Evolutionary conservation across 208 protist species (phyloP).

Genomic region (Crithidia fasciculata): DNA sequence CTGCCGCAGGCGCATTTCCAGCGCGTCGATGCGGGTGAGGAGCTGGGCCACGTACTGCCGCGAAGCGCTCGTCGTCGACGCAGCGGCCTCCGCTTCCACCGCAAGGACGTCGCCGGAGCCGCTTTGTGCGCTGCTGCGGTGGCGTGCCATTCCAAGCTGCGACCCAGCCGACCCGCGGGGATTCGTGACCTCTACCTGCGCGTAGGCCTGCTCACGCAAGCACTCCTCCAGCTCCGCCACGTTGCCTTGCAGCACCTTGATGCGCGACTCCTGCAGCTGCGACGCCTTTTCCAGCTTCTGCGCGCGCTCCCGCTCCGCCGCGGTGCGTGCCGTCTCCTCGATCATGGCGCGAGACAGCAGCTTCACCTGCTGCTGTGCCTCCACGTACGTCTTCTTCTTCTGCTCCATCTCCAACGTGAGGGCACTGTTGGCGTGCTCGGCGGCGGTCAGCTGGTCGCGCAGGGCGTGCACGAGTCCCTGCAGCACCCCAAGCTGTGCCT

Average conservation of each 20-base stretch:
- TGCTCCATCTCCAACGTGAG: slow-evolving; percentile 61
- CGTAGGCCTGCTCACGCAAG: slow-evolving; percentile 41
- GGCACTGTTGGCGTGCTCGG: slow-evolving; percentile 70
- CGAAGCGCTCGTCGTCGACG: background rate
- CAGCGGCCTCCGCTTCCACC: background rate
- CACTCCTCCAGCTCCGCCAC: slow-evolving; percentile 66
- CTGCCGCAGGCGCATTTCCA: slow-evolving; percentile 33
- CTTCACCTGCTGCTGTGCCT: slow-evolving; percentile 67
- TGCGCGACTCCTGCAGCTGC: slow-evolving; percentile 62
- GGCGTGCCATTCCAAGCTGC: background rate
- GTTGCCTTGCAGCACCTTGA: slow-evolving; percentile 71
- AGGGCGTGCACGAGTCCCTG: slow-evolving; percentile 73
- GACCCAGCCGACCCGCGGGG: background rate
- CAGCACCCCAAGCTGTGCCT: slow-evolving; percentile 76
- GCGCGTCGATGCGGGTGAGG: slow-evolving; percentile 40
- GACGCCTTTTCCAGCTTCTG: slow-evolving; percentile 59
- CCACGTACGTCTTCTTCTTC: slow-evolving; percentile 53
- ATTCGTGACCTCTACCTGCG: slow-evolving; percentile 6
- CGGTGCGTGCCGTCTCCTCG: slow-evolving; percentile 70
- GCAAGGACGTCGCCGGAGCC: background rate
- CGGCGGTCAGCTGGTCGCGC: slow-evolving; percentile 72
- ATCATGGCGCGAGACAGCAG: slow-evolving; percentile 76
- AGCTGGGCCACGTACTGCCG: slow-evolving; percentile 38
- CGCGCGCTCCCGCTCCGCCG: slow-evolving; percentile 45
- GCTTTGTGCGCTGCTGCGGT: background rate